Conservation (phyloP, 1,284 basidiomycete species). For the Flammula alnicola region DNA sequence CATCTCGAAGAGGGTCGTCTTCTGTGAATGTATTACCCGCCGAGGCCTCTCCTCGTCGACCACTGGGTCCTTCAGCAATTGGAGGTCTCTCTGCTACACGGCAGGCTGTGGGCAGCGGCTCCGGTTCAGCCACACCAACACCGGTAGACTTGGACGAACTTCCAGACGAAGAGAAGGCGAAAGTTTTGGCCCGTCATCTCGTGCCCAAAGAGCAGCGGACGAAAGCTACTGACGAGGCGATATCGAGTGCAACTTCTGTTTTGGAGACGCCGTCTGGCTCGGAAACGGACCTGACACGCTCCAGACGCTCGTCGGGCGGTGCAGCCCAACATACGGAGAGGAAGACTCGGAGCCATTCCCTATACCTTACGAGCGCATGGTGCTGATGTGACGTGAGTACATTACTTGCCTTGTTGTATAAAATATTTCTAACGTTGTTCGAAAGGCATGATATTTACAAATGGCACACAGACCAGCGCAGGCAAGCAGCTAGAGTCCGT, state of each 20-base stretch:
- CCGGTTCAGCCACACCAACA: slow-evolving; percentile 28
- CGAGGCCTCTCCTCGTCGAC: slow-evolving; percentile 27
- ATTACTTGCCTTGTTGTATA: slow-evolving; percentile 25
- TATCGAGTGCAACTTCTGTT: slow-evolving; percentile 37
- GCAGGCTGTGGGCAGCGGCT: slow-evolving; percentile 28
- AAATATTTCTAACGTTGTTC: slow-evolving; percentile 16
- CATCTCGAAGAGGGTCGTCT: slow-evolving; percentile 30
- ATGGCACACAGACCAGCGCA: slow-evolving; percentile 82
- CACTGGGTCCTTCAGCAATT: slow-evolving; percentile 22
- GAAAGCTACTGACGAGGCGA: slow-evolving; percentile 29
- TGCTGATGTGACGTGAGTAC: slow-evolving; percentile 87
- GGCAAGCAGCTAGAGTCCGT: slow-evolving; percentile 60
- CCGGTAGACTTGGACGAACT: slow-evolving; percentile 57
- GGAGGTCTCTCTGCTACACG: slow-evolving; percentile 35
- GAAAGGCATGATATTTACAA: slow-evolving; percentile 91
- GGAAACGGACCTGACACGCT: slow-evolving; percentile 24
- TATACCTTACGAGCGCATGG: slow-evolving; percentile 85
- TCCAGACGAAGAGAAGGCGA: slow-evolving; percentile 83
- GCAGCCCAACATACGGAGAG: slow-evolving; percentile 28
- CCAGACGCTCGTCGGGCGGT: slow-evolving; percentile 40
- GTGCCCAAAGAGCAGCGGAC: slow-evolving; percentile 75
- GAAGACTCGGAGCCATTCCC: slow-evolving; percentile 75
- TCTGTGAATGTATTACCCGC: slow-evolving; percentile 23
- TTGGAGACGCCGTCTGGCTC: slow-evolving; percentile 32
- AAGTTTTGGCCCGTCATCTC: slow-evolving; percentile 79